Evolutionary conservation across 2,329 filamentous ascomycete species (phyloP).

Genomic region (Cordyceps cateniannulata): DNA sequence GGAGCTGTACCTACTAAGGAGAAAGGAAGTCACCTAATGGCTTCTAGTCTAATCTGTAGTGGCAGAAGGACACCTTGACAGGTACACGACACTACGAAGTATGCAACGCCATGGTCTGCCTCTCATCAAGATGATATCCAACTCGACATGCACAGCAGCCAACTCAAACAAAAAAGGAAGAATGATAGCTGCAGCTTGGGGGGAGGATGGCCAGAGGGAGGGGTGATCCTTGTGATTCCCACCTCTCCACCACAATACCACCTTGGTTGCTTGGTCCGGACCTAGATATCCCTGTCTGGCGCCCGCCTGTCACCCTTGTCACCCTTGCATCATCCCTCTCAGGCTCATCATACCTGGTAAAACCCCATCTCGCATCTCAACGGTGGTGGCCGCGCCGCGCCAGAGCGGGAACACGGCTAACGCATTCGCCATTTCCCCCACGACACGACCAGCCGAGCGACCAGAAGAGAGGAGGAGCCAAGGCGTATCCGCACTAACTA

Average conservation of each 20-base stretch:
- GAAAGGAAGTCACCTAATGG: neutral
- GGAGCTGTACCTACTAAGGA: neutral
- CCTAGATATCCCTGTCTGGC: constrained; percentile 11
- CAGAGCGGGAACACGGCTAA: constrained; percentile 8
- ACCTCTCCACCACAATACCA: neutral
- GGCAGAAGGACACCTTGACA: too few species aligned
- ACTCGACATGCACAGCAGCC: neutral
- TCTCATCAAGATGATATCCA: neutral
- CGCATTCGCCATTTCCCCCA: too few species aligned
- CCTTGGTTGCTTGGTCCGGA: neutral
- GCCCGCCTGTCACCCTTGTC: constrained; percentile 10
- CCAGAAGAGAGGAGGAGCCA: neutral
- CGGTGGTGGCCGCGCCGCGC: constrained; percentile 7
- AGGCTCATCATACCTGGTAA: neutral
- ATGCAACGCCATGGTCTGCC: neutral
- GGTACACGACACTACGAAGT: neutral
- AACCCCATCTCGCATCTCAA: constrained; percentile 11
- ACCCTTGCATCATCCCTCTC: constrained; percentile 13
- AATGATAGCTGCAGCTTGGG: neutral
- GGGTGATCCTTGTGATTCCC: constrained; percentile 11
- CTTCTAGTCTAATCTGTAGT: too few species aligned
- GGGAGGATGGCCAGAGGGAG: neutral
- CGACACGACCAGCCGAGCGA: neutral
- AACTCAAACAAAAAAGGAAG: neutral
- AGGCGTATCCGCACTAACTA: neutral